A percentile compares a stretch with the other conserved stretches of the same genome.
These are phyloP conservation scores for Daldinia decipiens DNA, from an alignment of 495 filamentous ascomycete genomes.

Conservation along the genomic window DNA sequence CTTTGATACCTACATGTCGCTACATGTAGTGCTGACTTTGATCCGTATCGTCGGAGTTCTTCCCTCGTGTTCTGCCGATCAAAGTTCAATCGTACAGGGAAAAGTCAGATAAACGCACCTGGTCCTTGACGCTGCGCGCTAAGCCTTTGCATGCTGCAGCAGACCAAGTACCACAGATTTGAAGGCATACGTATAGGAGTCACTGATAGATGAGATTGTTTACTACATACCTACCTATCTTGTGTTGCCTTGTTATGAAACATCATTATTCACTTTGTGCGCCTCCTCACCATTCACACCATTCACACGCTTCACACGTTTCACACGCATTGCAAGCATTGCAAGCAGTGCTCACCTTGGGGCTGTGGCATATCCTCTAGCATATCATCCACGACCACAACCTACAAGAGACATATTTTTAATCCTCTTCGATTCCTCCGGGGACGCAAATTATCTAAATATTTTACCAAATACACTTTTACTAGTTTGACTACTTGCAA, in stretches of 20 bases:
- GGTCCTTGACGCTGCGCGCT: background rate
- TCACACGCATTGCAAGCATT: too few species aligned
- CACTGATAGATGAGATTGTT: slow-evolving; percentile 5
- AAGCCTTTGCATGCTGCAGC: slow-evolving; percentile 23
- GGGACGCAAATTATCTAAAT: slow-evolving; percentile 5
- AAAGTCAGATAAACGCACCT: slow-evolving; percentile 10
- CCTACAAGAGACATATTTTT: background rate
- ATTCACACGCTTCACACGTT: too few species aligned
- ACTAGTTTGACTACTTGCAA: slow-evolving; percentile 8
- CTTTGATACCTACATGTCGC: slow-evolving; percentile 1
- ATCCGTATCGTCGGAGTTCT: slow-evolving; percentile 8
- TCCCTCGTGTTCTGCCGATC: slow-evolving; percentile 19
- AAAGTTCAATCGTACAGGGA: slow-evolving; percentile 5
- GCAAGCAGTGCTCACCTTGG: background rate
- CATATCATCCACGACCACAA: background rate
- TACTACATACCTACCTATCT: background rate
- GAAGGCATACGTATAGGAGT: slow-evolving; percentile 7
- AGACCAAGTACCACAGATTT: slow-evolving; percentile 15
- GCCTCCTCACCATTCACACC: slow-evolving; percentile 15
- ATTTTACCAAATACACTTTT: slow-evolving; percentile 1
- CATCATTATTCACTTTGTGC: slow-evolving; percentile 9
- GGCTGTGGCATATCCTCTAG: slow-evolving; percentile 7
- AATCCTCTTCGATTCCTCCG: slow-evolving; percentile 10
- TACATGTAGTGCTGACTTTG: slow-evolving; percentile 8
- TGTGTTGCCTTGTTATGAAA: slow-evolving; percentile 25